Evolutionary conservation across 2,329 filamentous ascomycete species (phyloP), one percentile per base, ranked within the genome.

Genomic region (Hymenotorrendiella dingleyae): DNA sequence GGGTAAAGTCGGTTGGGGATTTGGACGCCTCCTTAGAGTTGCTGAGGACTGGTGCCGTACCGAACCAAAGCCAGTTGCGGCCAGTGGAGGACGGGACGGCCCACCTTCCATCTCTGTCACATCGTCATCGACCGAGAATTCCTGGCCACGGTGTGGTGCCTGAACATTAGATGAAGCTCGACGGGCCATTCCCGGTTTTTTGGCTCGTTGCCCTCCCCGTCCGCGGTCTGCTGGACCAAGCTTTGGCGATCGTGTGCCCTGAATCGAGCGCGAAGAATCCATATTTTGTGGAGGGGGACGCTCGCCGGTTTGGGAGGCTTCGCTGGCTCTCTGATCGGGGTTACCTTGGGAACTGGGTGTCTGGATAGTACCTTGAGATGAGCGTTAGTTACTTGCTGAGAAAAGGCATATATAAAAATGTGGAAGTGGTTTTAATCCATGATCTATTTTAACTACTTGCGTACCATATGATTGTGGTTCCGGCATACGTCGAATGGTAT

Each of bases 61-160:
- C 11, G 40, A 37, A 7, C 40, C 40, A 32, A 36, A 43, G 3
- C 33, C 40, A 21, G 26, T 30, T 5, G 41, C 21, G 12, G 33
- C 41, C 17, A 22, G 28, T 4, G 68, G 64, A 44, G 76, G 68
- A 52, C 73, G 68, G 46, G 63, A 69, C 33, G 66, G 66, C 57
- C 89, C 85, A 48, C 78, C 77, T 58, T 86, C 82, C 16, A 95
- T 80, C 64, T 96, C 91, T 51, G 80, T 74, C 19, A 81, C 71
- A 58, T 88, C 89, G 62, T 97, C 91, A 60, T 97, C 90, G 36
- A 87, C 87, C 0, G 90, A 96, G 66, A 94, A 97, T 47, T 91
- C 74, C 49, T 86, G 85, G 22, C 90, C 86, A 41, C 87, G 83
- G 60, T 91, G 80, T 3, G 88, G 89, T 29, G 80, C 80, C 56